phyloP scores from a whole-genome alignment of 2,329 filamentous ascomycete species.

The Colletotrichum sp. region DNA sequence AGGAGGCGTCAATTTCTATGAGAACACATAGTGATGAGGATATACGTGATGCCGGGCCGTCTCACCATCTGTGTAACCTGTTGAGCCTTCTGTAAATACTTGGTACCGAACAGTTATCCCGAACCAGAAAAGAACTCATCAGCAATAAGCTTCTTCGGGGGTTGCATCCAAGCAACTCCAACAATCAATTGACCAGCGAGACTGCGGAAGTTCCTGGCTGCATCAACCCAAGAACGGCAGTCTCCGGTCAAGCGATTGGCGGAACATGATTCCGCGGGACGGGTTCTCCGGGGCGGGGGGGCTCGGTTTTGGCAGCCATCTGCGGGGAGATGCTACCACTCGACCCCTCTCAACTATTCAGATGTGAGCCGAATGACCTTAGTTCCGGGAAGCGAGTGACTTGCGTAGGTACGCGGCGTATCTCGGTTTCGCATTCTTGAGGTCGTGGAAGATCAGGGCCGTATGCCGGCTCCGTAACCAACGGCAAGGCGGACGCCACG shows the following conservation, averaged over 20 bases:
- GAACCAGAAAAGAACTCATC: not conserved
- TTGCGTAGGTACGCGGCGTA: not conserved
- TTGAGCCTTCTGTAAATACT: too few species aligned
- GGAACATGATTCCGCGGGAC: not conserved
- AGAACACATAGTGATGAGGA: not conserved
- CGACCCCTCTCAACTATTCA: not conserved
- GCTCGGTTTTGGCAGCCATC: not conserved
- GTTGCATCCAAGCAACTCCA: not conserved
- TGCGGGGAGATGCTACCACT: not conserved
- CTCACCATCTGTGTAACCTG: not conserved
- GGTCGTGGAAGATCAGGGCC: not conserved
- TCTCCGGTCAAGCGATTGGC: slow-evolving; percentile 2
- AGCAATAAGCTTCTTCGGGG: not conserved
- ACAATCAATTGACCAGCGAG: not conserved
- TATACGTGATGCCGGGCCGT: not conserved
- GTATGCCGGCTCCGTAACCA: not conserved
- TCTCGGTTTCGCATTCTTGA: not conserved
- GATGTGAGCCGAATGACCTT: not conserved
- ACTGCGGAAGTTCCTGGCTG: not conserved
- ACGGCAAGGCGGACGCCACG: not conserved
- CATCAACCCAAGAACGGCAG: not conserved
- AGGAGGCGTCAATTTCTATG: not conserved
- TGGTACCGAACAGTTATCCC: not conserved
- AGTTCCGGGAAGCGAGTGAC: not conserved
- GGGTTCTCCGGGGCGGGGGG: not conserved